Evolutionary conservation across 2,329 filamentous ascomycete species (phyloP).

Genomic region (Whalleya microplaca): DNA sequence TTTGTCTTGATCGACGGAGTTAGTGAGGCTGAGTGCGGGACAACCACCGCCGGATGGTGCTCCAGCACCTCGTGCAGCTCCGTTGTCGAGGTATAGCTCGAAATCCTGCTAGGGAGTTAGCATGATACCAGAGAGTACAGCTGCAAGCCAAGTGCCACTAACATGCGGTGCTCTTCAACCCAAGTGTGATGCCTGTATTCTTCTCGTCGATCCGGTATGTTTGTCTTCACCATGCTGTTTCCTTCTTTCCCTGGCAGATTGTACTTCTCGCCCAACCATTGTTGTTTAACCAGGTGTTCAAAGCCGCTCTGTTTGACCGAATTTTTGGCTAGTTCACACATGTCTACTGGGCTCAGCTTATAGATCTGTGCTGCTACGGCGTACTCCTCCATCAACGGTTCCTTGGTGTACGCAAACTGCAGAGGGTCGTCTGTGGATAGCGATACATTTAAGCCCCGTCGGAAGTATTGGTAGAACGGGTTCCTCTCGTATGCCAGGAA

Average conservation of each 20-base stretch:
- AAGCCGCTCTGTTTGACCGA: conserved; percentile 95
- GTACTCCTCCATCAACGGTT: conserved; percentile 97
- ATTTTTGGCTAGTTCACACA: conserved; percentile 97
- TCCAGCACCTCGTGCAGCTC: conserved; percentile 32
- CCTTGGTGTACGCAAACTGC: conserved; percentile 98
- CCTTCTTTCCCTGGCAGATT: conserved; percentile 78
- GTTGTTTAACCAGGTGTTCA: conserved; percentile 83
- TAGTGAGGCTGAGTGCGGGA: conserved; percentile 32
- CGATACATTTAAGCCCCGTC: conserved; percentile 91
- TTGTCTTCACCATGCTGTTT: conserved; percentile 94
- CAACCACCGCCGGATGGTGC: conserved; percentile 21
- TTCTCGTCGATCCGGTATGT: conserved; percentile 90
- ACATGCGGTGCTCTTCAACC: conserved; percentile 83
- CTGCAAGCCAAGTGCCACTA: conserved; percentile 42
- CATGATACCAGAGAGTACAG: not conserved
- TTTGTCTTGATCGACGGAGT: conserved; percentile 39
- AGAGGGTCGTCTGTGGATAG: conserved; percentile 95
- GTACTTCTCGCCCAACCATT: conserved; percentile 85
- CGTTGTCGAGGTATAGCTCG: conserved; percentile 31
- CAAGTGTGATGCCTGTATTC: conserved; percentile 88
- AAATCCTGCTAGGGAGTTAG: conserved; percentile 28
- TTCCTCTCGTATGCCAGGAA: conserved; percentile 98
- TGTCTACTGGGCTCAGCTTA: conserved; percentile 94
- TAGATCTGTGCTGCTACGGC: conserved; percentile 98
- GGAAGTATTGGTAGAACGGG: conserved; percentile 94